A percentile compares a stretch with the other conserved stretches of the same genome.
These are phyloP conservation scores for Aspergillus wentii DNA, from an alignment of 495 filamentous ascomycete species.

Conservation along the genomic window DNA sequence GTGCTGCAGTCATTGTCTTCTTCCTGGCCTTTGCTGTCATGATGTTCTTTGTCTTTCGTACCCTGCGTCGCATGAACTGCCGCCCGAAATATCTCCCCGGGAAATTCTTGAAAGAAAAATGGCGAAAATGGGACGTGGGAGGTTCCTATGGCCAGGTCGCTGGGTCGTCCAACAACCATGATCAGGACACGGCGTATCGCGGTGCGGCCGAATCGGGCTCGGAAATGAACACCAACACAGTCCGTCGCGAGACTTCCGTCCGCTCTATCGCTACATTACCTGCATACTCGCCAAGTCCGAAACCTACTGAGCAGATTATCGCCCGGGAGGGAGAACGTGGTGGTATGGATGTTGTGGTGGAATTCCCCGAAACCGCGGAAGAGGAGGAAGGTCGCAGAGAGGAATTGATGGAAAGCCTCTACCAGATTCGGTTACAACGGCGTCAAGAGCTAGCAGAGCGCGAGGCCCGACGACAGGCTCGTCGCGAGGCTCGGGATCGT, in stretches of 20 bases:
- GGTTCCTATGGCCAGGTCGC: conserved; percentile 36
- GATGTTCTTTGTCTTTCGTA: conserved; percentile 42
- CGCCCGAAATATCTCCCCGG: conserved; percentile 57
- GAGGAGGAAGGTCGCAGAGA: conserved; percentile 81
- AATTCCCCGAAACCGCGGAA: conserved; percentile 67
- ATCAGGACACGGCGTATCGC: conserved; percentile 19
- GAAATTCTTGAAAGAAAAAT: conserved; percentile 51
- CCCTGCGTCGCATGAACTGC: conserved; percentile 42
- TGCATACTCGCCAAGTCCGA: conserved; percentile 64
- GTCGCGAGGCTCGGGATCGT: conserved; percentile 63
- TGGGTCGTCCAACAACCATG: conserved; percentile 16
- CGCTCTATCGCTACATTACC: conserved; percentile 92
- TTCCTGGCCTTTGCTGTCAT: conserved; percentile 35
- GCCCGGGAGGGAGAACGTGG: conserved; percentile 86
- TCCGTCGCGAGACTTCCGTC: conserved; percentile 81
- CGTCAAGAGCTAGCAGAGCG: conserved; percentile 71
- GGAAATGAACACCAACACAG: conserved; percentile 35
- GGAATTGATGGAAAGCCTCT: conserved; percentile 86
- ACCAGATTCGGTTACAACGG: conserved; percentile 79
- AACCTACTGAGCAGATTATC: conserved; percentile 76
- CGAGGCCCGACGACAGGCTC: conserved; percentile 61
- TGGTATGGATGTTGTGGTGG: conserved; percentile 88
- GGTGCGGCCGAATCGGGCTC: conserved; percentile 15
- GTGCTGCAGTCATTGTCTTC: conserved; percentile 32
- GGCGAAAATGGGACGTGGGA: conserved; percentile 54